Percentiles rank a stretch among this genome's conserved stretches.
phyloP scores from a whole-genome alignment of 495 filamentous ascomycete species.

The Neurospora sp. region DNA sequence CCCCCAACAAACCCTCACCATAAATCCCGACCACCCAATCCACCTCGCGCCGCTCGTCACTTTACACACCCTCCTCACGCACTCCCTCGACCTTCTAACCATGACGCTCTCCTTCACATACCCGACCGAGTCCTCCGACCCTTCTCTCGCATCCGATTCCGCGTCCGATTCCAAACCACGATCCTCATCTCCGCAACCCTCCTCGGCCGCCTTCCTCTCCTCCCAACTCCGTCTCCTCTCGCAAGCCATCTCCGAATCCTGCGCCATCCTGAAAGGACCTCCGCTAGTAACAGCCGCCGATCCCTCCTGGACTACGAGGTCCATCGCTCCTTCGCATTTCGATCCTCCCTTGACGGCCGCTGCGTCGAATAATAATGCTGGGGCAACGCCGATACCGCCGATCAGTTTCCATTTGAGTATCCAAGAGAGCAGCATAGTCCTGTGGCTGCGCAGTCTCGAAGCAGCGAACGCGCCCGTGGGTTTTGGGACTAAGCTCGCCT shows the following conservation, averaged over 20 bases:
- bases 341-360: conserved; percentile 28
- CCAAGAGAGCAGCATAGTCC: conserved; percentile 64
- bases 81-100: conserved; percentile 67
- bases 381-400: conserved; percentile 33
- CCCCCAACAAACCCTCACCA: conserved; percentile 38
- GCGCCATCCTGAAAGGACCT: conserved; percentile 45
- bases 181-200: conserved; percentile 17
- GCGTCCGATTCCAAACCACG: background rate
- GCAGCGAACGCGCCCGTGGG: conserved; percentile 40
- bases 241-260: conserved; percentile 64
- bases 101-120: conserved; percentile 54
- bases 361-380: background rate
- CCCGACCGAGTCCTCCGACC: conserved; percentile 26
- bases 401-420: conserved; percentile 69
- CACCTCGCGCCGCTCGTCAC: conserved; percentile 57
- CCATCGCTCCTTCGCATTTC: conserved; percentile 31
- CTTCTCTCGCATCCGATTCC: conserved; percentile 32
- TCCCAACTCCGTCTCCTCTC: conserved; percentile 69
- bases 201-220: conserved; percentile 50
- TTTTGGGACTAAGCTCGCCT: conserved; percentile 39
- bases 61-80: conserved; percentile 63
- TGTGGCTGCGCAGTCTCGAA: conserved; percentile 72
- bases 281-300: conserved; percentile 27
- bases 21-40: conserved; percentile 46
- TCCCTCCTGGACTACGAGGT: conserved; percentile 28